Evolutionary conservation across 139 green algal genomes (phyloP).

Genomic region (Coelastrella sp.): DNA sequence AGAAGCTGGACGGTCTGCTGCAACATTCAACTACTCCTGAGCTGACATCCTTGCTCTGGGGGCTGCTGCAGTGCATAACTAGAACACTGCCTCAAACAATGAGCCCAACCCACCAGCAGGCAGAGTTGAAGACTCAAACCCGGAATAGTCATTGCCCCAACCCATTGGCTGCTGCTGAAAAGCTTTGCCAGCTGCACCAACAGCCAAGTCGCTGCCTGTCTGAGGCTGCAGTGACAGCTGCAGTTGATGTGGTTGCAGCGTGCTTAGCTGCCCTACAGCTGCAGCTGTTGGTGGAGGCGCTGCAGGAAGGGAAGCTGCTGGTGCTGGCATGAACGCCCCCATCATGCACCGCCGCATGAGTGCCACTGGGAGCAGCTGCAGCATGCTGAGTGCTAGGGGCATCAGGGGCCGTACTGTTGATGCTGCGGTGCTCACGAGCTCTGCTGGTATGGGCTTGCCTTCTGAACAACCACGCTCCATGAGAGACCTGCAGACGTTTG

Average conservation of each 20-base stretch:
- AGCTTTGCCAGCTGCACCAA: no score
- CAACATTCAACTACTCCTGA: no score
- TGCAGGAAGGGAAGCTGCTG: background rate
- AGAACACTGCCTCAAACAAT: background rate
- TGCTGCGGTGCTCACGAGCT: background rate
- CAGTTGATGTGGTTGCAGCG: background rate
- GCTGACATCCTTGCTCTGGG: background rate
- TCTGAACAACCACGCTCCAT: background rate
- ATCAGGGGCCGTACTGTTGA: slow-evolving; percentile 1
- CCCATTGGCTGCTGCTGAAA: no score
- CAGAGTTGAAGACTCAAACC: no score
- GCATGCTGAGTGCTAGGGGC: background rate
- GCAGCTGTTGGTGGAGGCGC: background rate
- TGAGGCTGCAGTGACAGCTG: no score
- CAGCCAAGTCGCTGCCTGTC: no score
- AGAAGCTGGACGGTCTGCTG: no score
- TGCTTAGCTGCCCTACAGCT: background rate
- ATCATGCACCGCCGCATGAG: slow-evolving; percentile 2
- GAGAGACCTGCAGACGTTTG: background rate
- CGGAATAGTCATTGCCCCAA: background rate
- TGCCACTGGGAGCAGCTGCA: slow-evolving; percentile 23
- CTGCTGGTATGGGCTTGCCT: background rate
- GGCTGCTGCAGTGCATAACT: background rate
- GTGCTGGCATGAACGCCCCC: background rate
- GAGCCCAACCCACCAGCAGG: background rate